Conservation (phyloP, 1,284 basidiomycete species). For the Earliella scabrosa region DNA sequence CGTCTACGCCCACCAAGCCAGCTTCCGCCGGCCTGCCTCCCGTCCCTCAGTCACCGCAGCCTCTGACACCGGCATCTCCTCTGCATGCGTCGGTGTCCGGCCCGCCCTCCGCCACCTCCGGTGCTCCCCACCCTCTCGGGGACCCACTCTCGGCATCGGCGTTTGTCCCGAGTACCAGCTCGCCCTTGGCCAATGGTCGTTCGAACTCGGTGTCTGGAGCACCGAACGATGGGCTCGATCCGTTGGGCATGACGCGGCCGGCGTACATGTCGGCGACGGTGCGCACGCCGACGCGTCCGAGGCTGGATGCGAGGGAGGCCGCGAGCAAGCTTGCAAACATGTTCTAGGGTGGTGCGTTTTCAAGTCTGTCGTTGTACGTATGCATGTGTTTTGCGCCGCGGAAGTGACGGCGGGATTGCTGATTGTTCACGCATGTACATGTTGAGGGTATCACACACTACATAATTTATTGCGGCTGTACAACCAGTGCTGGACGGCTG, state of each 20-base stretch:
- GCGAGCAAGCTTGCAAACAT: slow-evolving; percentile 87
- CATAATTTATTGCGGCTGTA: slow-evolving; percentile 15
- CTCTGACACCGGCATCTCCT: slow-evolving; percentile 27
- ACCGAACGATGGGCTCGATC: slow-evolving; percentile 52
- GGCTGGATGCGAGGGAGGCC: slow-evolving; percentile 81
- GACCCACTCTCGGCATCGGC: slow-evolving; percentile 27
- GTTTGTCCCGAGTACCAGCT: slow-evolving; percentile 10
- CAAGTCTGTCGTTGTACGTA: neutral
- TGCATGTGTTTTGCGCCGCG: neutral
- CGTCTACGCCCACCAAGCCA: slow-evolving; percentile 8
- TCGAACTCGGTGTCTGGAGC: slow-evolving; percentile 23
- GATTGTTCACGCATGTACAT: neutral
- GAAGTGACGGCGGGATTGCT: neutral
- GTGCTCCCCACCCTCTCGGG: slow-evolving; percentile 26
- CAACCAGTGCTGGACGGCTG: slow-evolving; percentile 1
- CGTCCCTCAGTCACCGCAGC: slow-evolving; percentile 13
- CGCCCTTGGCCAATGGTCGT: slow-evolving; percentile 21
- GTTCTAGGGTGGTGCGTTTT: slow-evolving; percentile 51
- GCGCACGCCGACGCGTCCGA: slow-evolving; percentile 66
- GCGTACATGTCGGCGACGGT: slow-evolving; percentile 68
- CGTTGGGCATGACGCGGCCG: slow-evolving; percentile 61
- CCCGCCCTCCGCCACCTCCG: slow-evolving; percentile 7
- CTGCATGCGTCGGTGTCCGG: slow-evolving; percentile 24
- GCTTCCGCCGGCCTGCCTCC: slow-evolving; percentile 13
- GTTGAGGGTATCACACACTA: neutral